Conservation (phyloP, 495 filamentous ascomycete genomes). For the Tuber melanosporum region DNA sequence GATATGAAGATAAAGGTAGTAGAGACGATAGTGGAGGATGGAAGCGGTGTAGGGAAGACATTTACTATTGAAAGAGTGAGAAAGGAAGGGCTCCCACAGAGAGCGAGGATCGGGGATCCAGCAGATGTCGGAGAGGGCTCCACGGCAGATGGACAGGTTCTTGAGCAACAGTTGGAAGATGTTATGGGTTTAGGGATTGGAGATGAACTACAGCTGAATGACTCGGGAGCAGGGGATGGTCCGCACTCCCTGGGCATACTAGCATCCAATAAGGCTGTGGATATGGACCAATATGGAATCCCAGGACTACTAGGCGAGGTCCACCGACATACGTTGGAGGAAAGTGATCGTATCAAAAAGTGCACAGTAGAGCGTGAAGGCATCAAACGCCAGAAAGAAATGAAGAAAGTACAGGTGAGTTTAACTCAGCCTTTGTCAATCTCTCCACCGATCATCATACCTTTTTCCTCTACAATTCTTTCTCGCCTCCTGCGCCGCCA, state of each 20-base stretch:
- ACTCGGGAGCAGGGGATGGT: slow-evolving; percentile 18
- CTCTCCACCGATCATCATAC: slow-evolving; percentile 22
- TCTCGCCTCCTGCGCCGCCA: background rate
- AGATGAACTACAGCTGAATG: slow-evolving; percentile 31
- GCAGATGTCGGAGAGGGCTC: slow-evolving; percentile 30
- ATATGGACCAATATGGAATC: slow-evolving; percentile 34
- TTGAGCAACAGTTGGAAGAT: slow-evolving; percentile 27
- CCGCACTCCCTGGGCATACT: slow-evolving; percentile 28
- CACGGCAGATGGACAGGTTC: slow-evolving; percentile 24
- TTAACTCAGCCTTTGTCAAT: slow-evolving; percentile 37
- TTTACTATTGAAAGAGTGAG: slow-evolving; percentile 45
- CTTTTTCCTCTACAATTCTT: slow-evolving; percentile 6
- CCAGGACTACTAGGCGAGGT: slow-evolving; percentile 47
- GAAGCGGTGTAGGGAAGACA: slow-evolving; percentile 34
- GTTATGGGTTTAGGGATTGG: slow-evolving; percentile 29
- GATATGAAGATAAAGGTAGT: slow-evolving; percentile 92
- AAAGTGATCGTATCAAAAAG: slow-evolving; percentile 81
- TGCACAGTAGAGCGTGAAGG: slow-evolving; percentile 66
- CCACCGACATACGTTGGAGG: slow-evolving; percentile 69
- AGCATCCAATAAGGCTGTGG: slow-evolving; percentile 23
- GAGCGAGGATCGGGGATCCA: slow-evolving; percentile 32
- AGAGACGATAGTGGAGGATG: slow-evolving; percentile 47
- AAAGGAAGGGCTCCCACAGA: slow-evolving; percentile 34
- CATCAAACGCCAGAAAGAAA: slow-evolving; percentile 61
- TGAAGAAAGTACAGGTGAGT: slow-evolving; percentile 62